These are phyloP conservation scores for Xylaria grammica DNA, from an alignment of 495 filamentous ascomycete species.

Conservation along the genomic window DNA sequence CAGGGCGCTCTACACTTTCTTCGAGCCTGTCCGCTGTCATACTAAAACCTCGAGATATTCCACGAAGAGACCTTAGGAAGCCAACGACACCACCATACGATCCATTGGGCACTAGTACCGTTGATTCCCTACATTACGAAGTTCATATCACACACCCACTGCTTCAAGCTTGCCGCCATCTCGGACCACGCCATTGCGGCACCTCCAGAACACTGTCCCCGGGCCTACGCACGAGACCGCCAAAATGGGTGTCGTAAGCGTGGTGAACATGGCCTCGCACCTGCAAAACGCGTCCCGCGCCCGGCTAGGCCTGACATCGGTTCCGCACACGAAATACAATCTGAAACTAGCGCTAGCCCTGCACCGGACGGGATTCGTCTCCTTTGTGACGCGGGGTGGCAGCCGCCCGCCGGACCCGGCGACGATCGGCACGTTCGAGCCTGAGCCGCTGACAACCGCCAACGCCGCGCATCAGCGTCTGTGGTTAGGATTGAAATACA, in stretches of 20 bases:
- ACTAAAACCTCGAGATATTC: neutral
- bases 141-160: too few relatives aligned
- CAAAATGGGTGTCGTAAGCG: slow-evolving; percentile 83
- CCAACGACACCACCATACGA: neutral
- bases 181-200: too few relatives aligned
- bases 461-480: slow-evolving; percentile 80
- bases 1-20: neutral
- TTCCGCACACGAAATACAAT: slow-evolving; percentile 82
- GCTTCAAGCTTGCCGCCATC: too few relatives aligned
- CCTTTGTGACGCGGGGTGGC: slow-evolving; percentile 79
- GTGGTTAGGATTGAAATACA: slow-evolving; percentile 93
- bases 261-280: slow-evolving; percentile 86
- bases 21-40: too few relatives aligned
- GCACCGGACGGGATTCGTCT: slow-evolving; percentile 82
- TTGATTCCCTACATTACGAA: neutral
- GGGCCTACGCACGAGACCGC: neutral
- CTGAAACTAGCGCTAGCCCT: slow-evolving; percentile 76
- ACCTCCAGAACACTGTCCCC: too few relatives aligned
- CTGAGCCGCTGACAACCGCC: slow-evolving; percentile 70
- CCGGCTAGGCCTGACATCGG: slow-evolving; percentile 83
- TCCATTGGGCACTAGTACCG: neutral
- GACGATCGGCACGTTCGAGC: slow-evolving; percentile 52
- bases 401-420: slow-evolving; percentile 65
- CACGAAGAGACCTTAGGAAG: neutral
- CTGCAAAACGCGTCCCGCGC: slow-evolving; percentile 91